Base-by-base conservation (phyloP, 768 basidiomycete genomes). In the Agaricus sinodeliciosus region DNA sequence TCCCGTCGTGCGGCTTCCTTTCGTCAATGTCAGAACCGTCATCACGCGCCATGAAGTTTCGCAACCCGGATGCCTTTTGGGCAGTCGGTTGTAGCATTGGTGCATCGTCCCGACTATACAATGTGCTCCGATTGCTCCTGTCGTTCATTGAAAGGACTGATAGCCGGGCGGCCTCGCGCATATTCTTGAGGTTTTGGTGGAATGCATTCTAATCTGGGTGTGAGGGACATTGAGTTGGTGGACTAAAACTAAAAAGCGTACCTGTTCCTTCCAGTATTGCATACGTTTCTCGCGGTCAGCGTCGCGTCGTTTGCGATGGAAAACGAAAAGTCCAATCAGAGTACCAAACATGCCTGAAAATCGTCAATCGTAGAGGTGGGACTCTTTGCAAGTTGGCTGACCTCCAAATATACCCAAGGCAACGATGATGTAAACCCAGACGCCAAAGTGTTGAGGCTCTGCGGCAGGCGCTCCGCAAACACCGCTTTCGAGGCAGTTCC, bases 221-320 rank as follows among this genome's bases (percentile, higher is more conserved):
- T 49, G 19, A 26, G 16, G 43, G 48, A 40, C n/a, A 19, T n/a
- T 16, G 12, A 12, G 43, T 36, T 49, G 25, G 42, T 9, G 9
- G 6, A n/a, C 22, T 15, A 22, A 13, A 60, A 46, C 43, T n/a
- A 57, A 8, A 6, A 48, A n/a, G n/a, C 52, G 28, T 22, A 82
- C 85, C 76, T 91, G 90, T 71, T 94, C 91, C 59, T 84, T 83
- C 85, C 91, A 93, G 69, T 94, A 93, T 63, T 91, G 89, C 40
- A 84, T 70, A 58, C 91, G 85, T 67, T 86, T 91, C 69, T 88
- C 84, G 43, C 88, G 84, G 61, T 93, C 90, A 54, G 72, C 67
- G 39, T 84, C 83, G 59, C 91, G 81, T 58, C 86, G 79, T 58
- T 81, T 79, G 36, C 83, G 72, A 60, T 93, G 90, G 6, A 87